Evolutionary conservation across 306 rosid genomes (phyloP).

Genomic region (Trifolium dubium): DNA sequence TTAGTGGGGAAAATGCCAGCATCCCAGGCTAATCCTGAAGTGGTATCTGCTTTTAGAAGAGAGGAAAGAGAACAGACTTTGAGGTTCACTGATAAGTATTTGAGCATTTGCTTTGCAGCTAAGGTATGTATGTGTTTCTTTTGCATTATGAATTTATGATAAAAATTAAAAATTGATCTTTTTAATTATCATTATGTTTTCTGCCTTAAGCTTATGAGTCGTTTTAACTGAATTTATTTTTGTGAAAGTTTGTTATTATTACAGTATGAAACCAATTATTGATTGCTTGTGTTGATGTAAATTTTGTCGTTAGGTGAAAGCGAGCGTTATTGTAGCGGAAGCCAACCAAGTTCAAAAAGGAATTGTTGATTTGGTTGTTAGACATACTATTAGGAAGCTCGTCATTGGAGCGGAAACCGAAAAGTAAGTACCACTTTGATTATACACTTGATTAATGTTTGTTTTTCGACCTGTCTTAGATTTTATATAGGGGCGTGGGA

Average conservation of each 20-base stretch:
- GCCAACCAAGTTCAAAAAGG: slow-evolving; percentile 73
- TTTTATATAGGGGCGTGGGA: background rate
- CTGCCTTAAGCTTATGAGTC: background rate
- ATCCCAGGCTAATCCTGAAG: slow-evolving; percentile 62
- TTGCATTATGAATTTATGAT: background rate
- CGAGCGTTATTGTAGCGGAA: slow-evolving; percentile 57
- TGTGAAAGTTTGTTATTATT: background rate
- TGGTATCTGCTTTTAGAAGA: slow-evolving; percentile 67
- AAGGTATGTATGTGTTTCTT: slow-evolving; percentile 49
- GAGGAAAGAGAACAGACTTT: slow-evolving; percentile 62
- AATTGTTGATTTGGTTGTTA: slow-evolving; percentile 68
- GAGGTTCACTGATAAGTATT: slow-evolving; percentile 55
- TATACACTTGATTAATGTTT: background rate
- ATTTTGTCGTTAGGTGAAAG: slow-evolving; percentile 62
- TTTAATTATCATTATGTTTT: background rate
- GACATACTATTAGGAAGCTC: slow-evolving; percentile 67
- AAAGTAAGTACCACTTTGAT: slow-evolving; percentile 59
- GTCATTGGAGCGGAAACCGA: slow-evolving; percentile 75
- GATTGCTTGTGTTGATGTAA: slow-evolving; percentile 18
- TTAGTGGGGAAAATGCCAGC: slow-evolving; percentile 90
- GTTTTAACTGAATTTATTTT: slow-evolving; percentile 1
- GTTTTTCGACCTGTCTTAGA: background rate
- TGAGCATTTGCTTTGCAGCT: slow-evolving; percentile 57
- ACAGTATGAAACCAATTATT: slow-evolving; percentile 4
- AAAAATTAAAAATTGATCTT: too few species aligned